Percentiles rank a stretch among this genome's conserved stretches.
Conservation (phyloP, 768 basidiomycete species). For the Podaxis sp. region DNA sequence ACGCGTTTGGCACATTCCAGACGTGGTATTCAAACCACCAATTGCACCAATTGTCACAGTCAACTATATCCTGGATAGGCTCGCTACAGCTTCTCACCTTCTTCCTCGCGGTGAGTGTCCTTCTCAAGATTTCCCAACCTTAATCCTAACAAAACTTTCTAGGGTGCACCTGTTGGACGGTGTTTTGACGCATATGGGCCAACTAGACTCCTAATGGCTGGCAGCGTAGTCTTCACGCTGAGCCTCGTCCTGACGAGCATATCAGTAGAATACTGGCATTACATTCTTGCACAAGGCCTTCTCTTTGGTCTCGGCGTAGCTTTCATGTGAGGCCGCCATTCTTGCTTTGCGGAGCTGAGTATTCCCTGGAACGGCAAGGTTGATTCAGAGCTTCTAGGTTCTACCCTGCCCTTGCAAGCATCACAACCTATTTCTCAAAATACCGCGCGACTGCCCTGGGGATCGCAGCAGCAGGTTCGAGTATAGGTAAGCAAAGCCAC, state of each 20-base stretch:
- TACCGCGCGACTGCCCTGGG: constrained; percentile 75
- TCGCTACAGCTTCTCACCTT: constrained; percentile 68
- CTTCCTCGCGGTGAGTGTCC: constrained; percentile 59
- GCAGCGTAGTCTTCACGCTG: constrained; percentile 46
- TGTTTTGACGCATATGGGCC: constrained; percentile 65
- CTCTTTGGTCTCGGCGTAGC: constrained; percentile 68
- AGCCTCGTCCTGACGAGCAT: constrained; percentile 65
- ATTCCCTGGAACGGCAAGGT: constrained; percentile 1
- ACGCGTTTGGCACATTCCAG: constrained; percentile 72
- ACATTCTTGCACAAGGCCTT: constrained; percentile 61
- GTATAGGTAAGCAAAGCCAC: constrained; percentile 44
- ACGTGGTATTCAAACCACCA: constrained; percentile 66
- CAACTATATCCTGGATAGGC: constrained; percentile 71
- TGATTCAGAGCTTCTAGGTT: constrained; percentile 43
- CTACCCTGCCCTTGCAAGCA: constrained; percentile 66
- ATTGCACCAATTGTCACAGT: constrained; percentile 46
- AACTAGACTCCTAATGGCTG: constrained; percentile 47
- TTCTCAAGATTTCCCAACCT: constrained; percentile 2
- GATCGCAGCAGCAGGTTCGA: constrained; percentile 68
- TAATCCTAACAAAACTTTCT: constrained; percentile 11
- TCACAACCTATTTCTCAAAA: constrained; percentile 63
- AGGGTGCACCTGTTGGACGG: constrained; percentile 66
- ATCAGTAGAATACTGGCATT: constrained; percentile 57
- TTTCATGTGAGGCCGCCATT: constrained; percentile 49
- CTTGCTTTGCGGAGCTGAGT: constrained; percentile 3